phyloP scores from a whole-genome alignment of 2,329 filamentous ascomycete genomes.

The Myrmaecium sp. region DNA sequence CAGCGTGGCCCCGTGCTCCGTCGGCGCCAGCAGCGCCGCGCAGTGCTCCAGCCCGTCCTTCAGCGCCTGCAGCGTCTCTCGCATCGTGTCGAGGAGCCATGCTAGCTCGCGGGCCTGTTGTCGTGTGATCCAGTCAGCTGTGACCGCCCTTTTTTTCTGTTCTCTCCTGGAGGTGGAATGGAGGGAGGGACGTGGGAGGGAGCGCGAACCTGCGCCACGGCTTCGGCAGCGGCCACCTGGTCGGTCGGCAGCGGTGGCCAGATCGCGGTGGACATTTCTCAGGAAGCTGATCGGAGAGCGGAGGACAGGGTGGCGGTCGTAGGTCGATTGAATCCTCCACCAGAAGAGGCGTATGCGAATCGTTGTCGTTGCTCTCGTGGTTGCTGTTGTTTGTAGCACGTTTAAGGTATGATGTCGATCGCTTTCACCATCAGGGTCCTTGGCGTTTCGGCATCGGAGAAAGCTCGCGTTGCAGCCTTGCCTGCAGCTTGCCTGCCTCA shows the following conservation, averaged over 20 bases:
- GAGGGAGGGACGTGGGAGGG: constrained; percentile 4
- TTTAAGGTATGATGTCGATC: too few species aligned
- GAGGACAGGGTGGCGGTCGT: too few species aligned
- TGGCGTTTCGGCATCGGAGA: too few species aligned
- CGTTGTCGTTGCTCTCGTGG: too few species aligned
- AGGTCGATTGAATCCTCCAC: too few species aligned
- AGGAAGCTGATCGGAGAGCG: too few species aligned
- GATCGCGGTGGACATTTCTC: constrained; percentile 40
- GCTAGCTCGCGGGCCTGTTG: constrained; percentile 38
- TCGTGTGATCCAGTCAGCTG: neutral
- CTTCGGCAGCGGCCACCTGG: constrained; percentile 34
- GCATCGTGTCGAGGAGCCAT: constrained; percentile 45
- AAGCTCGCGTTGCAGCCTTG: too few species aligned
- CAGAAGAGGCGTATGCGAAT: too few species aligned
- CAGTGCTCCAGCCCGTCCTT: constrained; percentile 72
- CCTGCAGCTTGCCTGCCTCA: too few species aligned
- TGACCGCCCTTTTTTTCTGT: neutral
- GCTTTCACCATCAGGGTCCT: too few species aligned
- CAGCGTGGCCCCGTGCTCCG: constrained; percentile 73
- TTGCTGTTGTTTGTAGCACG: too few species aligned
- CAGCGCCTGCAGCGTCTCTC: constrained; percentile 42
- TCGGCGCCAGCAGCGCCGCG: constrained; percentile 67
- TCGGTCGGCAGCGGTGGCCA: constrained; percentile 40
- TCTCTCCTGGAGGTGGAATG: neutral
- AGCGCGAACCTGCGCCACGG: constrained; percentile 30